Base-by-base conservation (phyloP, 345 rosid genomes). In the Brassica carinata region DNA sequence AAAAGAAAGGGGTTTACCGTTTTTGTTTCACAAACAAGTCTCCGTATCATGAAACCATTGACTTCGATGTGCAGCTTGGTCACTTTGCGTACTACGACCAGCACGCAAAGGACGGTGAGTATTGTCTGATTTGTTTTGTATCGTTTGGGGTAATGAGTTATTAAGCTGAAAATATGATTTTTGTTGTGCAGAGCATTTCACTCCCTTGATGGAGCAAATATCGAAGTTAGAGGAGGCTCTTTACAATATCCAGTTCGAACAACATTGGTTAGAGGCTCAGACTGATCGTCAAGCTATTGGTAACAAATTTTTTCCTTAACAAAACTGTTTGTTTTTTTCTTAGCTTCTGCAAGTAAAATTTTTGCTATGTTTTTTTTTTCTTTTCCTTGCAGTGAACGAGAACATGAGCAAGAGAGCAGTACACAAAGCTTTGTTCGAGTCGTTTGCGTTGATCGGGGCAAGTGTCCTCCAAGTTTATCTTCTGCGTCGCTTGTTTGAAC, bases 181-280 rank as follows among this genome's bases (percentile, higher is more conserved):
- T 74, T 18, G 71, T 23, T 23, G 0, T 23, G 71, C 87, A 90
- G 93, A 90, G 88, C 95, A 90, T 77, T 82, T 90, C 69, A 71
- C 82, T 36, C 93, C 95, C 0, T 72, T 90, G 86, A 64, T 86
- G 79, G 89, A 88, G 65, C 89, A 89, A 79, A 89, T 92, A 59
- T 83, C 88, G 34, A 90, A 83, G 79, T 59, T 89, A 51, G 91
- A 88, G 82, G 93, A 90, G 34, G 92, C 92, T 38, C 91, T 90
- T 59, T 86, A 86, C 87, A 86, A 86, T 80, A 88, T 92, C 78
- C 95, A 89, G 34, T 92, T 92, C 45, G 90, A 92, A 62, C 93
- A 90, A 78, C 95, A 87, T 74, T 92, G 95, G 93, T 71, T 92
- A 64, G 92, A 88, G 83, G 95, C 95, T 78, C 97, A 90, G 84